These are phyloP conservation scores for Colletotrichum sp. DNA, from an alignment of 2,329 filamentous ascomycete species.

Conservation along the genomic window DNA sequence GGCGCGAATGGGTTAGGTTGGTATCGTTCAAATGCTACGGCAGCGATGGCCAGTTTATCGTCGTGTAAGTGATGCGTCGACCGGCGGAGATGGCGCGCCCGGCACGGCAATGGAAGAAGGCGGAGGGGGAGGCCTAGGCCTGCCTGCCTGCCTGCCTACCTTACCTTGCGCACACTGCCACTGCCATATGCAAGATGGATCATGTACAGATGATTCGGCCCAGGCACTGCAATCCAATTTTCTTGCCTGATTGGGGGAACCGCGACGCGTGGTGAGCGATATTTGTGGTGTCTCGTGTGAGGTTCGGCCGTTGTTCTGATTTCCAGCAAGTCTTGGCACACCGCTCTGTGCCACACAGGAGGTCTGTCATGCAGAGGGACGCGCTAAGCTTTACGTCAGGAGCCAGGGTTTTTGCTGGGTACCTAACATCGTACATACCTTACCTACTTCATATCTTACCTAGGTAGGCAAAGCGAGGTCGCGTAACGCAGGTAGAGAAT, in stretches of 20 bases:
- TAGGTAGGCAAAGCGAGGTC: background rate
- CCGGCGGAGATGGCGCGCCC: background rate
- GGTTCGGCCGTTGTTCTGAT: slow-evolving; percentile 1
- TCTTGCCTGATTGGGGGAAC: background rate
- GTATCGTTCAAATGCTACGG: background rate
- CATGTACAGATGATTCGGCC: background rate
- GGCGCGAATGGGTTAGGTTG: background rate
- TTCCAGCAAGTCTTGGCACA: slow-evolving; percentile 7
- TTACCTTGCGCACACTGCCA: background rate
- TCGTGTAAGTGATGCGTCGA: background rate
- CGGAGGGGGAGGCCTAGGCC: background rate
- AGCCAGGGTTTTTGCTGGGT: background rate
- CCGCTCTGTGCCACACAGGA: background rate
- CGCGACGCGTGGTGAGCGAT: slow-evolving; percentile 1
- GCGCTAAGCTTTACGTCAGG: slow-evolving; percentile 2
- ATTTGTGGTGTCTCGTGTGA: background rate
- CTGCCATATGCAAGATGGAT: background rate
- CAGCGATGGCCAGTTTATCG: background rate
- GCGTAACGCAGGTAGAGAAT: background rate
- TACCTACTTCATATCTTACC: background rate
- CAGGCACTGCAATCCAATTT: background rate
- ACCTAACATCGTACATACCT: background rate
- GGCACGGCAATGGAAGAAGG: background rate
- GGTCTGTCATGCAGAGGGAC: background rate
- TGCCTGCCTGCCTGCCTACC: background rate